Base-by-base conservation (phyloP, 2,329 filamentous ascomycete genomes). In the Clonostachys rosea region DNA sequence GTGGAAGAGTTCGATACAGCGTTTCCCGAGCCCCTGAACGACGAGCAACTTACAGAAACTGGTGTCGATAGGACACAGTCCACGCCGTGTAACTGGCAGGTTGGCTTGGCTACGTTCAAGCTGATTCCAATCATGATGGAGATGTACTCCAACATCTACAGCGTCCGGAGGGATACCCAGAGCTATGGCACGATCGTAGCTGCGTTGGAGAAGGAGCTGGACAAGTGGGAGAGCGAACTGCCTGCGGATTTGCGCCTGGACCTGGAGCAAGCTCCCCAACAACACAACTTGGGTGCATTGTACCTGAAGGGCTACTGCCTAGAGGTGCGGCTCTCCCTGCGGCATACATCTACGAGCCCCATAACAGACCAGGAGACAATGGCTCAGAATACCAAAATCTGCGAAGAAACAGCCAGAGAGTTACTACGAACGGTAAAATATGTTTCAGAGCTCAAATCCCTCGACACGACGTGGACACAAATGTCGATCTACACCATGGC, bases 391-490 rank as follows among this genome's bases (percentile, higher is more conserved):
- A 78, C 83, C 46, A 75, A 74, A 40, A 78, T 86, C 40, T 89
- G 86, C 59, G 78, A 89, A 34, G 77, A 83, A 43, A 80, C 81
- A 10, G 78, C 85, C 6, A 74, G 78, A 42, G 77, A 83, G 50
- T 80, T 90, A 65, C 69, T 91, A 4, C 69, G 73, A 18, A 74
- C 77, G 24, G 79, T 84, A 6, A 71, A 74, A 18, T 71, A 80
- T 46, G 65, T 91, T 43, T 77, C 80, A 49, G 75, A 74, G 54
- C 70, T 83, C 48, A 87, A 86, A 57, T 83, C 81, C 41, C 67
- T 91, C 5, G 88, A 92, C 58, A 88, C 86, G 2, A 89, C 87
- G 1, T 91, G 87, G 86, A 87, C 88, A 56, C 84, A 86, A 43
- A 75, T 82, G 43, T 84, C 87, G 0, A 77, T 88, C 6, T 89